These are phyloP conservation scores for Scheffersomyces illinoinensis DNA, from an alignment of 1,139 yeast genomes.

Conservation along the genomic window DNA sequence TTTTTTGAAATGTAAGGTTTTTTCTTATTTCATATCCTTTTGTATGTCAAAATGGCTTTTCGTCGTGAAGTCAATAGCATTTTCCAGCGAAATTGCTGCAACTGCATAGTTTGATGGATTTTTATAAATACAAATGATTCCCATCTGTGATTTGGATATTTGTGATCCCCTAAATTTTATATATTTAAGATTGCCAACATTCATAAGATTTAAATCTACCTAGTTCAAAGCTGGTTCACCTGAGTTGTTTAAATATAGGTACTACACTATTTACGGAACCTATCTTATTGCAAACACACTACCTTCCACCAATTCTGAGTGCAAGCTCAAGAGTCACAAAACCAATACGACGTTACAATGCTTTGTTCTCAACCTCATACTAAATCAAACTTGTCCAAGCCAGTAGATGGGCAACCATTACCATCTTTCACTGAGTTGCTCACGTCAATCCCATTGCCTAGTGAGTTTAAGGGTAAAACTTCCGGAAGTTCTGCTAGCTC, in stretches of 20 bases:
- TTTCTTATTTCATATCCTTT: not conserved
- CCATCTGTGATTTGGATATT: not conserved
- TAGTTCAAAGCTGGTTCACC: not conserved
- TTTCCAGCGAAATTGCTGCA: not conserved
- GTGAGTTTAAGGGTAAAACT: constrained; percentile 16
- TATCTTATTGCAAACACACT: not conserved
- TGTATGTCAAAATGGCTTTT: not conserved
- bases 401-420: constrained; percentile 10
- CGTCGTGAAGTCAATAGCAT: not conserved
- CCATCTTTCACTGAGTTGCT: constrained; percentile 42
- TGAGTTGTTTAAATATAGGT: too few species aligned
- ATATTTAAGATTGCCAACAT: not conserved
- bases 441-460: constrained; percentile 37
- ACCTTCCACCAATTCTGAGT: not conserved
- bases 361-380: not conserved
- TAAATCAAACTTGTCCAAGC: not conserved
- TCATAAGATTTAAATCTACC: not conserved
- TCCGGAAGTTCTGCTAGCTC: not conserved
- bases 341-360: not conserved
- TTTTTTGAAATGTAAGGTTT: not conserved
- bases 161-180: too few species aligned
- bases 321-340: not conserved
- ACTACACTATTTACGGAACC: not conserved
- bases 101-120: not conserved
- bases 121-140: not conserved